Base-by-base conservation (phyloP, 2,329 filamentous ascomycete genomes). In the Ceratocystis lukuohia region DNA sequence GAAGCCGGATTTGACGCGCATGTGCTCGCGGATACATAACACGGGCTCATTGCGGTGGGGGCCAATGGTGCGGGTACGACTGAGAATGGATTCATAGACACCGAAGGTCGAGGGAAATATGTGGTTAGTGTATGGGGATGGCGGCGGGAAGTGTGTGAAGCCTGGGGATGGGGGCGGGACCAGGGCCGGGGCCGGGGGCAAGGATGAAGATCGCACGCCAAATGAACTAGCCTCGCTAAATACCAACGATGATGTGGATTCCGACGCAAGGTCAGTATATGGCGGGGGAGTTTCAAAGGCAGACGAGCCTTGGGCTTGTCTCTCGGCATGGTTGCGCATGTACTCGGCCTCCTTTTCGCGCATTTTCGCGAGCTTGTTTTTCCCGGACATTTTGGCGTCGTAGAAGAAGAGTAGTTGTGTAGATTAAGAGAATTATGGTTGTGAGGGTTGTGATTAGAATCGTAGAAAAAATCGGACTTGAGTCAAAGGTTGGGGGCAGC, bases 31-130 rank as follows among this genome's bases (percentile, higher is more conserved):
- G 41, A 67, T 20, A 33, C 61, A 67, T n/a, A 69, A 30, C 5
- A 66, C 22, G 25, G 65, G 61, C 12, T 63, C 62, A 30, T 57
- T 28, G 30, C 65, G 59, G 48, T 67, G 68, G 7, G 53, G 33
- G 20, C 65, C 68, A 15, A 69, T 67, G 37, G 45, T 53, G 30
- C 63, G 53, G 7, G 63, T 66, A 22, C 63, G 45, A 7, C 62
- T 63, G 61, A 65, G 53, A 5, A 62, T 61, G 25, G 25, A 44
- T 41, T 67, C 66, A 37, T 69, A 69, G 41, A 69, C 46, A 20
- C 41, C 37, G 46, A 69, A 69, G 5, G 37, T 62, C 7, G 56
- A 6, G 20, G 68, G 68, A 44, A 69, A 69, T 25, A 67, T 20
- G 25, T 66, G 48, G 15, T 30, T 61, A 17, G 41, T 20, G 46